Base-by-base conservation (phyloP, 257 asterid species). In the Solanum gracilifrons region DNA sequence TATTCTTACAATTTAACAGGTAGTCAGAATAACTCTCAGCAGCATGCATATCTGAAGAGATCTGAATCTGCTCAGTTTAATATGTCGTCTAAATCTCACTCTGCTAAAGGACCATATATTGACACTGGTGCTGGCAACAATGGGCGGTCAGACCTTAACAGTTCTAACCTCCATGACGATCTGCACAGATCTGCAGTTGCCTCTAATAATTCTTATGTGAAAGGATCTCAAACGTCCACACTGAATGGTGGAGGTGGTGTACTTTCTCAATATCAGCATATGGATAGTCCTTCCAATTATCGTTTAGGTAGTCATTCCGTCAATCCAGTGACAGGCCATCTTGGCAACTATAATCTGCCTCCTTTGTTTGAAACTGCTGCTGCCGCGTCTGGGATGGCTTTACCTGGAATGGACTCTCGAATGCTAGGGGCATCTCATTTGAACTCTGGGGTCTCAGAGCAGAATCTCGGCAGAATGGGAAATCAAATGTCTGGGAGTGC, bases 331-430 rank as follows among this genome's bases (percentile, higher is more conserved):
- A 73, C 98, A 1, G 93, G 95, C 86, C 96, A 93, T 68, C 95
- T 92, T 80, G 95, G 96, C 41, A 92, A 92, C 88, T 75, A 90
- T 55, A 95, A 95, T 90, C 90, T 97, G 80, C 99, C 99, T 13
- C 99, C 98, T 3, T 91, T 97, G 88, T 96, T 94, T 87, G 98
- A 94, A 92, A 97, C 94, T 91, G 99, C 99, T 92, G 99, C 98
- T 87, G 97, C 94, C 33, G 97, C 93, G 43, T 94, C 99, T 46
- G 99, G 95, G 29, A 88, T 95, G 95, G 98, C 87, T 80, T 87
- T 90, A 37, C 95, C 97, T 69, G 97, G 97, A 58, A 91, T 93
- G 92, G 99, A 95, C 87, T 90, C 98, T 37, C 92, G 98, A 88
- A 89, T 96, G 91, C 88, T 93, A 62, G 95, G 93, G 9, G 98